Evolutionary conservation across 2,329 filamentous ascomycete species (phyloP), one percentile per base, ranked within the genome.

Genomic region (Epichloe baconii): DNA sequence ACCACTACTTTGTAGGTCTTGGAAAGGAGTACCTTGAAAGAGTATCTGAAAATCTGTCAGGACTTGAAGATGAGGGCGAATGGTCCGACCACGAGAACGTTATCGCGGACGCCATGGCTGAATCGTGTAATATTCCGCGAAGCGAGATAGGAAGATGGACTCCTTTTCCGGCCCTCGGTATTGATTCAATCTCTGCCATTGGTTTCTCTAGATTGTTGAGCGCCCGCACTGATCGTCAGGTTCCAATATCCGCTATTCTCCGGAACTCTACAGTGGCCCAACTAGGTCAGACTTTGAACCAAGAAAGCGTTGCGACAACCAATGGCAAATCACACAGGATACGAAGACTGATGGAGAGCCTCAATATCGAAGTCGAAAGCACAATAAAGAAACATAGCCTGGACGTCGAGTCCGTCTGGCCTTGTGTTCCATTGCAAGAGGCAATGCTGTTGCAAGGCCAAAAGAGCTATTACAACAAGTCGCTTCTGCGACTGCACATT

Each of bases 381-480:
- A 11, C 8, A 15, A 48, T 55, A 11, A 6, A 19, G 5, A 34
- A 53, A 4, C 54, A 64, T 2, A 63, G 64, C 0, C 62, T 64
- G 4, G 44, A 57, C 0, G 69, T 85, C 3, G 66, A 76, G 34
- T 71, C 69, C 1, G 72, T 95, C 8, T 68, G 90, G 5, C 89
- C 89, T 1, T 95, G 90, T 62, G 94, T 88, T 1, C 86, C 89
- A 1, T 69, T 96, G 0, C 90, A 96, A 64, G 86, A 94, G 68
- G 85, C 84, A 1, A 95, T 95, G 88, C 71, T 95, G 0, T 77
- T 79, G 8, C 59, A 71, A 55, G 66, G 66, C 1, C 64, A 69
- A 11, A 66, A 68, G 1, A 73, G 80, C 2, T 95, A 95, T 62
- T 80, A 77, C 59, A 95, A 95, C 62, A 78, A 78, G 46, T 79